Evolutionary conservation across 2,329 filamentous ascomycete species (phyloP).

Genomic region (Colletotrichum nymphaeae): DNA sequence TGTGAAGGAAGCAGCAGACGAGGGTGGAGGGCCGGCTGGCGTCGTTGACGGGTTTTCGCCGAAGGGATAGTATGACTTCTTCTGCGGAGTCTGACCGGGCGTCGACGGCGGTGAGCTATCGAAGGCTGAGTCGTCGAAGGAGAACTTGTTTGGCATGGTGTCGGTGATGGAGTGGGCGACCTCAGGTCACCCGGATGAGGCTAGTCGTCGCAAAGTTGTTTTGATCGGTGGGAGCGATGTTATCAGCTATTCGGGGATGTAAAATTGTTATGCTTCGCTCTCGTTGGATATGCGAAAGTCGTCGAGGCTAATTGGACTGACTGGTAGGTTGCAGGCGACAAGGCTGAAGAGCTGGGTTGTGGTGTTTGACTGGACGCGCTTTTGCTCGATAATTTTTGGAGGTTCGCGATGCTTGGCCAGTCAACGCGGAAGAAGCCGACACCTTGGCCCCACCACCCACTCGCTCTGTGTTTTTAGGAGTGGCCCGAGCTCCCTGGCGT

Average conservation of each 20-base stretch:
- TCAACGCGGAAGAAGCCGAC: slow-evolving; percentile 33
- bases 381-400: slow-evolving; percentile 37
- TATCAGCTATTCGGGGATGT: too few species aligned
- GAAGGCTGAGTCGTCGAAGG: slow-evolving; percentile 54
- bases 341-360: background rate
- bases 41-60: slow-evolving; percentile 63
- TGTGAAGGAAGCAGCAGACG: slow-evolving; percentile 66
- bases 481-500: background rate
- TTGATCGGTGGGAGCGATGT: background rate
- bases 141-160: slow-evolving; percentile 55
- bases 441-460: background rate
- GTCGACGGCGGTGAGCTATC: slow-evolving; percentile 60
- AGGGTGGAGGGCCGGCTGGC: slow-evolving; percentile 62
- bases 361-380: slow-evolving; percentile 31
- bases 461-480: background rate
- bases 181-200: slow-evolving; percentile 27
- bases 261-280: too few species aligned
- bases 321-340: background rate
- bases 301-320: slow-evolving; percentile 1
- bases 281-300: background rate
- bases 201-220: slow-evolving; percentile 11
- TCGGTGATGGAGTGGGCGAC: slow-evolving; percentile 22
- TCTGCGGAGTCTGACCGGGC: slow-evolving; percentile 45
- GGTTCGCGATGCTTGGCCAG: slow-evolving; percentile 35
- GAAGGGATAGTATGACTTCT: slow-evolving; percentile 47